A percentile compares a stretch with the other conserved stretches of the same genome.
Conservation (phyloP, 257 asterid genomes). For the Pogostemon cablin region DNA sequence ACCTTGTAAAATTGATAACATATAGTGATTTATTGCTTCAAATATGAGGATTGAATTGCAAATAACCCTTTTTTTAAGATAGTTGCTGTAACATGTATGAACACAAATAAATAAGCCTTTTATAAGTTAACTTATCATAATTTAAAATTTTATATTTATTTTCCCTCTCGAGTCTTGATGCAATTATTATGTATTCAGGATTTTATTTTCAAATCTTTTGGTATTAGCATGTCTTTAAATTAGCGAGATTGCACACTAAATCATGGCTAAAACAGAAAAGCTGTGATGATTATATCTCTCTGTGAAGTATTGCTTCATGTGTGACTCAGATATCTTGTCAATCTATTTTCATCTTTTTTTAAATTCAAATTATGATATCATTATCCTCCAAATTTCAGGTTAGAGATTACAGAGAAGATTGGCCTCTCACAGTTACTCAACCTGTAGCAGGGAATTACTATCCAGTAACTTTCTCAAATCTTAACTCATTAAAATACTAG, state of each 20-base stretch:
- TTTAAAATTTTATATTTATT: background rate
- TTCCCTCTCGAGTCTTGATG: background rate
- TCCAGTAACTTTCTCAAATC: slow-evolving; percentile 59
- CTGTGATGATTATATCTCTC: background rate
- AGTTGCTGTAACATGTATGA: background rate
- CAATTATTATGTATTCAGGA: background rate
- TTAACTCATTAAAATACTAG: slow-evolving; percentile 16
- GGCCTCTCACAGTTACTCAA: slow-evolving; percentile 82
- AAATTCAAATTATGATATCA: slow-evolving; percentile 1
- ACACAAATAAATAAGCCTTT: background rate
- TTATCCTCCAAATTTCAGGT: slow-evolving; percentile 51
- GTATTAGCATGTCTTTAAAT: background rate
- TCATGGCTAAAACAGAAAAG: background rate
- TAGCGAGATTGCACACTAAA: background rate
- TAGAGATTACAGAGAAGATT: slow-evolving; percentile 76
- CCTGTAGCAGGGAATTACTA: slow-evolving; percentile 93
- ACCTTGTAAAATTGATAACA: background rate
- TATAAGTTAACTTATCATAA: background rate
- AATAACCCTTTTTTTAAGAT: background rate
- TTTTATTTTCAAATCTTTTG: background rate
- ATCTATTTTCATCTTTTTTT: slow-evolving; percentile 10
- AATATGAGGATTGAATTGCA: background rate
- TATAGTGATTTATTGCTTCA: background rate
- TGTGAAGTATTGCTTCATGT: background rate
- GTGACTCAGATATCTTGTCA: background rate